These are phyloP conservation scores for Penicillium sp. DNA, from an alignment of 2,329 filamentous ascomycete species.

Conservation along the genomic window DNA sequence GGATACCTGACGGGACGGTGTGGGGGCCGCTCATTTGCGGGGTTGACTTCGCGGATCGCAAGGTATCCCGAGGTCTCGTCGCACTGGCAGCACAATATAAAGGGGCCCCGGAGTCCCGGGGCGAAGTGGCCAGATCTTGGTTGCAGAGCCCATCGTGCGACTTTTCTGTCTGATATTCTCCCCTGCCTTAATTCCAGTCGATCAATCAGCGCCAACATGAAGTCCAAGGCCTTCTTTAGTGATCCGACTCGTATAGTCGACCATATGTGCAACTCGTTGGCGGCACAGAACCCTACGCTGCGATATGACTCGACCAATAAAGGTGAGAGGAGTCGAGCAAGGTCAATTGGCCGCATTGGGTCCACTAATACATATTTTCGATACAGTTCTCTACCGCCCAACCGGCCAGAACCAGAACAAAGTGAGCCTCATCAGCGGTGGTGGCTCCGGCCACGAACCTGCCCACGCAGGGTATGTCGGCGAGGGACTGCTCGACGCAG, in stretches of 20 bases:
- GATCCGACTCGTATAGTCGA: slow-evolving; percentile 12
- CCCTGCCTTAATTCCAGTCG: not conserved
- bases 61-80: slow-evolving; percentile 1
- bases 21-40: slow-evolving; percentile 9
- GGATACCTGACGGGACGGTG: not conserved
- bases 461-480: slow-evolving; percentile 17
- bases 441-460: slow-evolving; percentile 18
- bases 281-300: slow-evolving; percentile 8
- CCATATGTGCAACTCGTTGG: slow-evolving; percentile 10
- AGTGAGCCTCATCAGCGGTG: slow-evolving; percentile 21
- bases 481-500: slow-evolving; percentile 17
- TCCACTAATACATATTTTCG: not conserved
- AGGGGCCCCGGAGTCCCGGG: too few species aligned
- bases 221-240: slow-evolving; percentile 12
- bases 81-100: slow-evolving; percentile 5
- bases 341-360: not conserved
- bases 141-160: not conserved
- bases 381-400: slow-evolving; percentile 9
- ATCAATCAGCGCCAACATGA: slow-evolving; percentile 3
- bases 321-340: not conserved
- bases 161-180: not conserved
- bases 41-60: slow-evolving; percentile 1
- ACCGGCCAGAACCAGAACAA: slow-evolving; percentile 1
- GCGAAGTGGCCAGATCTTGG: not conserved
- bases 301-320: slow-evolving; percentile 11